Evolutionary conservation across 257 asterid species (phyloP).

Genomic region (Cynanchum wilfordii): DNA sequence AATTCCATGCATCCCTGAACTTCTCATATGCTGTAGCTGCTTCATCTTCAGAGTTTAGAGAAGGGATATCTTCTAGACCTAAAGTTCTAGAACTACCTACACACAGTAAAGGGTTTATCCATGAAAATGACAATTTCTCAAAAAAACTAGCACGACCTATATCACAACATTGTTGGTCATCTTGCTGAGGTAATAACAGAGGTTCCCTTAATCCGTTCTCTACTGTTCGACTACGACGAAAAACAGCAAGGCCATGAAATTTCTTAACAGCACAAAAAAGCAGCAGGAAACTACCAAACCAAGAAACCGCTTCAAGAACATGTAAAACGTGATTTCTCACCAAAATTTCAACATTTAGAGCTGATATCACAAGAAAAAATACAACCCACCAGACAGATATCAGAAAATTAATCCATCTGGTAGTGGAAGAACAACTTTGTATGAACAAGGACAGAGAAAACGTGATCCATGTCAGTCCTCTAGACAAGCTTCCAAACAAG

Average conservation of each 20-base stretch:
- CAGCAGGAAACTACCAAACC: conserved; percentile 51
- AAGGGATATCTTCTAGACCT: conserved; percentile 52
- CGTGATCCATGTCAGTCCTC: conserved; percentile 54
- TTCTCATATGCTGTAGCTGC: conserved; percentile 39
- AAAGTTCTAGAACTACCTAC: conserved; percentile 45
- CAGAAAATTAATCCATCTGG: conserved; percentile 34
- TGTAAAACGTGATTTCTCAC: conserved; percentile 20
- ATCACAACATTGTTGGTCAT: conserved; percentile 15
- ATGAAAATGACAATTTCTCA: conserved; percentile 48
- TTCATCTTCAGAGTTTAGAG: conserved; percentile 54
- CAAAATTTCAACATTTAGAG: conserved; percentile 30
- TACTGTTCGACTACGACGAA: conserved; percentile 16
- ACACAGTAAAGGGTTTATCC: conserved; percentile 55
- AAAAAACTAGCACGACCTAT: conserved; percentile 30
- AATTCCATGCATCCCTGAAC: conserved; percentile 39
- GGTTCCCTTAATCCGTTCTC: conserved; percentile 29
- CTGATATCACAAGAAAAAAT: conserved; percentile 38
- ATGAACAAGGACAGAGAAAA: conserved; percentile 40
- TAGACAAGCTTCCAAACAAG: conserved; percentile 27
- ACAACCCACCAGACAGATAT: conserved; percentile 55
- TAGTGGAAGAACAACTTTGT: conserved; percentile 18
- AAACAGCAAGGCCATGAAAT: conserved; percentile 11
- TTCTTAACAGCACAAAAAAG: conserved; percentile 35
- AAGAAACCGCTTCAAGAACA: conserved; percentile 37
- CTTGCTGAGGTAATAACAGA: conserved; percentile 27